Evolutionary conservation across 2,329 filamentous ascomycete species (phyloP).

Genomic region (Colletotrichum filicis): DNA sequence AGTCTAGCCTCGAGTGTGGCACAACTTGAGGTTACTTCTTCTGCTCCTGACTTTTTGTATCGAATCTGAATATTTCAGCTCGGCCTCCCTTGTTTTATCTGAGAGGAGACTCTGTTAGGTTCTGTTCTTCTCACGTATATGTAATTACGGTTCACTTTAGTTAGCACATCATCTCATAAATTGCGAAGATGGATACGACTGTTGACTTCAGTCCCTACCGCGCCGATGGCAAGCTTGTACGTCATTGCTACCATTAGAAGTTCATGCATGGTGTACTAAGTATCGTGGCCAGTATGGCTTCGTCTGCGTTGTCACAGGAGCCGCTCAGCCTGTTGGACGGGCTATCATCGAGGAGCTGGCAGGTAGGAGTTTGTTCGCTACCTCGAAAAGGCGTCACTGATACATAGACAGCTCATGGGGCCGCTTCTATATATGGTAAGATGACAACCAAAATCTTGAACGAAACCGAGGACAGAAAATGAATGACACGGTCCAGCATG

Average conservation of each 20-base stretch:
- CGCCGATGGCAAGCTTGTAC: slow-evolving; percentile 65
- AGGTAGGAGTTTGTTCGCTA: slow-evolving; percentile 46
- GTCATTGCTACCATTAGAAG: slow-evolving; percentile 35
- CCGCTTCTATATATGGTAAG: slow-evolving; percentile 69
- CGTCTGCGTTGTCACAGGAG: slow-evolving; percentile 72
- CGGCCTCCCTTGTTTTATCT: too few relatives aligned
- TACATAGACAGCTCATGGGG: slow-evolving; percentile 63
- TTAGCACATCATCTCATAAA: background rate
- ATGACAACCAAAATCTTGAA: background rate
- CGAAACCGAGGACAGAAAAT: background rate
- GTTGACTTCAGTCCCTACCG: slow-evolving; percentile 68
- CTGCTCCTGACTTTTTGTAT: background rate
- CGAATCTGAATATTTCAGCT: background rate
- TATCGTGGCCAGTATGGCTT: slow-evolving; percentile 66
- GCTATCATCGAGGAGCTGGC: slow-evolving; percentile 70
- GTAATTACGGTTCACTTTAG: background rate
- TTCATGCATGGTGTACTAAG: background rate
- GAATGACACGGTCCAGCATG: slow-evolving; percentile 52
- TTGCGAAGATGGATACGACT: slow-evolving; percentile 42
- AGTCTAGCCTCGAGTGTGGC: background rate
- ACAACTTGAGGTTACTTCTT: background rate
- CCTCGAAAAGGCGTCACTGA: slow-evolving; percentile 31
- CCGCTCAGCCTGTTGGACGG: slow-evolving; percentile 68
- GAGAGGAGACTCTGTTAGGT: background rate
- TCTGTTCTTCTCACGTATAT: background rate